Conservation (phyloP, 331 rosid species). For the Prunus yedoensis region DNA sequence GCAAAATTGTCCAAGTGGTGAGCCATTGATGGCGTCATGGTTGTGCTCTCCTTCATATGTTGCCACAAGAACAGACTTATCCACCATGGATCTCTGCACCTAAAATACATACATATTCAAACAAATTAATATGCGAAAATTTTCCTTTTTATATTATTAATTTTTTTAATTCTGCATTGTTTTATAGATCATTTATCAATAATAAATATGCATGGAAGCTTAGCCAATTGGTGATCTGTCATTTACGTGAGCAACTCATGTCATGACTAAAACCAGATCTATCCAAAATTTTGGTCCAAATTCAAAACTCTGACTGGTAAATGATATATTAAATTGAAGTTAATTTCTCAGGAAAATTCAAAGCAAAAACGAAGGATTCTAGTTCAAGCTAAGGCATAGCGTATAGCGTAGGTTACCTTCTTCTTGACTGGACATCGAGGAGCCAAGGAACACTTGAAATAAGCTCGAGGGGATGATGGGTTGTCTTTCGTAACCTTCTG, state of each 20-base stretch:
- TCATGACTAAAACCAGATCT: too few species aligned
- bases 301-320: too few species aligned
- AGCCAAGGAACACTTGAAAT: slow-evolving; percentile 75
- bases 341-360: too few species aligned
- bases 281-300: too few species aligned
- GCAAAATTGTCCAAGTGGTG: slow-evolving; percentile 24
- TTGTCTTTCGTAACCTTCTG: slow-evolving; percentile 85
- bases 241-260: too few species aligned
- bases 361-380: too few species aligned
- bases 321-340: too few species aligned
- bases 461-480: slow-evolving; percentile 76
- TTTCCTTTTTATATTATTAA: too few species aligned
- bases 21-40: slow-evolving; percentile 34
- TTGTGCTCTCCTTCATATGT: slow-evolving; percentile 81
- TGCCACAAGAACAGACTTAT: slow-evolving; percentile 57
- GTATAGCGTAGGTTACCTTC: slow-evolving; percentile 45
- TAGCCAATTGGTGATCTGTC: too few species aligned
- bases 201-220: neutral
- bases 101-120: slow-evolving; percentile 5
- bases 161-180: too few species aligned
- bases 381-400: too few species aligned
- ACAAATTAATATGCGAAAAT: too few species aligned
- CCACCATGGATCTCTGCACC: slow-evolving; percentile 72
- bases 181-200: neutral
- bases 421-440: slow-evolving; percentile 75